A percentile compares a stretch with the other conserved stretches of the same genome.
Conservation (phyloP, 768 basidiomycete species). For the Tephrocybe sp. region DNA sequence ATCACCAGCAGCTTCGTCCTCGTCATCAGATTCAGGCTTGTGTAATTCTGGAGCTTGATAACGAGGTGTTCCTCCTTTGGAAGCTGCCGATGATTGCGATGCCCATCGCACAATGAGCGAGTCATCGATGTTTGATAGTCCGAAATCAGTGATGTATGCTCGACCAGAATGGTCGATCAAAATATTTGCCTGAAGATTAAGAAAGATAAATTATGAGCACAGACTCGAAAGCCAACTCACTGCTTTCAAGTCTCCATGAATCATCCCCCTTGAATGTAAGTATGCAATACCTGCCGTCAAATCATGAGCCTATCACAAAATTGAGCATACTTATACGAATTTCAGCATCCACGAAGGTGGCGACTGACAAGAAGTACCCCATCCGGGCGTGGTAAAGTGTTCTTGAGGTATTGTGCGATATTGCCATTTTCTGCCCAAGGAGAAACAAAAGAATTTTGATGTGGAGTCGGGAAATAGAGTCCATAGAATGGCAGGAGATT, state of each 20-base stretch:
- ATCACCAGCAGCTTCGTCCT: not conserved
- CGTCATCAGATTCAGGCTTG: not conserved
- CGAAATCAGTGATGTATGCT: constrained; percentile 1
- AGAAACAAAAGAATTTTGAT: not conserved
- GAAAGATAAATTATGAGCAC: too few species aligned
- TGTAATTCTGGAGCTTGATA: too few species aligned
- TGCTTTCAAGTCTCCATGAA: not conserved
- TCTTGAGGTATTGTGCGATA: not conserved
- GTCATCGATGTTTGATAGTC: not conserved
- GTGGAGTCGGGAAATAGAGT: not conserved
- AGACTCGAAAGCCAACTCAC: not conserved
- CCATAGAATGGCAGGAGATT: not conserved
- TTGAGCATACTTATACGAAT: not conserved
- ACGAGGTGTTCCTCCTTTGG: too few species aligned
- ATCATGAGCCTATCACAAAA: not conserved
- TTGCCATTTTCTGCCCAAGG: not conserved
- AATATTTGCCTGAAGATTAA: not conserved
- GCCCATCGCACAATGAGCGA: not conserved
- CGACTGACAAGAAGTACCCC: not conserved
- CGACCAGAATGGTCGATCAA: not conserved
- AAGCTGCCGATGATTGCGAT: not conserved
- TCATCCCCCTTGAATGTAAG: not conserved
- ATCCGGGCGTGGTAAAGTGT: not conserved
- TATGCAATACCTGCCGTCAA: not conserved
- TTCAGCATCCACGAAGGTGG: not conserved